Conservation (phyloP, 2,329 filamentous ascomycete species). For the Monilinia polystroma region DNA sequence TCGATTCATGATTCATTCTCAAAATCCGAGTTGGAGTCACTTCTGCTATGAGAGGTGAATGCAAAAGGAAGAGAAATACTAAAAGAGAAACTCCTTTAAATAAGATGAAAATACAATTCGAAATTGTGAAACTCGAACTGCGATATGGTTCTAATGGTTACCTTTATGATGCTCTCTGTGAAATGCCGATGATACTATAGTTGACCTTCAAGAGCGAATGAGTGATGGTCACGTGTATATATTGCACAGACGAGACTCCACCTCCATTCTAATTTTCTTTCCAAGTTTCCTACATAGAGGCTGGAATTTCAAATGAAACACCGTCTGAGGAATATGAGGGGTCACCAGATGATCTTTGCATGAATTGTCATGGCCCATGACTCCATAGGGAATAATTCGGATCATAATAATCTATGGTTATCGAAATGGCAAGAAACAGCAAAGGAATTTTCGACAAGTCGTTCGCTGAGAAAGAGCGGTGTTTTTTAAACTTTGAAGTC, state of each 20-base stretch:
- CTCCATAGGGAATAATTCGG: neutral
- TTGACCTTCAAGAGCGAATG: neutral
- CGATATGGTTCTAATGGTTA: neutral
- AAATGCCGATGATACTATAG: neutral
- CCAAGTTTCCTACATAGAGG: neutral
- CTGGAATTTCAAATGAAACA: constrained; percentile 10
- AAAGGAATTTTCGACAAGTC: neutral
- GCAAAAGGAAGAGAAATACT: too few relatives aligned
- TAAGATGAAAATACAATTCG: neutral
- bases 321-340: neutral
- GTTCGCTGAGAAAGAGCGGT: constrained; percentile 3
- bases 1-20: neutral
- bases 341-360: neutral
- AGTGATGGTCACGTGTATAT: neutral
- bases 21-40: neutral
- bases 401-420: neutral
- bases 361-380: neutral
- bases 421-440: neutral
- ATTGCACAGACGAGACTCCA: constrained; percentile 4
- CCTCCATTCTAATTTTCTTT: constrained; percentile 1
- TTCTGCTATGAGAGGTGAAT: neutral
- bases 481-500: neutral
- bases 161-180: neutral
- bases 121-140: neutral
- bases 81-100: neutral